Conservation (phyloP, 805 yeast genomes). For the Cephaloascus fragrans region DNA sequence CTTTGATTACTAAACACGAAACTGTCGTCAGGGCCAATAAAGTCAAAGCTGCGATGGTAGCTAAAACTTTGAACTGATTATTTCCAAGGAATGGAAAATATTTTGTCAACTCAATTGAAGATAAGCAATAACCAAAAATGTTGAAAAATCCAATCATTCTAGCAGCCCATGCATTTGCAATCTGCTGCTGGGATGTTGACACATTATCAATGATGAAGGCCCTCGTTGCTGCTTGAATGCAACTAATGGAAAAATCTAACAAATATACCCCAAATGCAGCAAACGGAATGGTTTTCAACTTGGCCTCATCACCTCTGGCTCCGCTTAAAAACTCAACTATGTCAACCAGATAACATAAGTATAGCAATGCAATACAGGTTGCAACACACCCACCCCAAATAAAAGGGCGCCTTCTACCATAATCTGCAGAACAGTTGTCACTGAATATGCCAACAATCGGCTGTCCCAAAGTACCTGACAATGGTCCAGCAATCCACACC, state of each 20-base stretch:
- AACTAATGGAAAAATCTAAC: constrained; percentile 47
- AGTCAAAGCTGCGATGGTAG: constrained; percentile 28
- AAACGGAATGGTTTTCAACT: constrained; percentile 28
- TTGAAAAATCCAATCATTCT: constrained; percentile 53
- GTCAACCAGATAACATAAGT: constrained; percentile 34
- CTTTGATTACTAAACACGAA: constrained; percentile 32
- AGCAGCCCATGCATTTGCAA: constrained; percentile 61
- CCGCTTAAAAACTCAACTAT: constrained; percentile 21
- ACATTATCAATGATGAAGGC: constrained; percentile 56
- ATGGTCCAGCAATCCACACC: constrained; percentile 61
- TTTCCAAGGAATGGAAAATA: constrained; percentile 30
- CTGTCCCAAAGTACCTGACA: constrained; percentile 54
- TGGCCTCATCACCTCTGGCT: constrained; percentile 12
- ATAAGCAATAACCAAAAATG: constrained; percentile 45
- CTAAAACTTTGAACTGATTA: constrained; percentile 42
- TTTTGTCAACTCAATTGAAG: constrained; percentile 32
- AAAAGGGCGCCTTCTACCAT: constrained; percentile 50
- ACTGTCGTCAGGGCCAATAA: constrained; percentile 28
- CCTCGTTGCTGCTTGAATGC: constrained; percentile 50
- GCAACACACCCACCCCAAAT: constrained; percentile 44
- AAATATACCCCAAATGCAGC: constrained; percentile 45
- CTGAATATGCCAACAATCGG: constrained; percentile 53
- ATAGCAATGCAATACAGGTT: constrained; percentile 33
- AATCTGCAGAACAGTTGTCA: constrained; percentile 33
- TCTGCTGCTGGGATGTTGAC: constrained; percentile 44